phyloP scores from a whole-genome alignment of 371 early-diverging fungal species.

The Fennellomyces sp. region DNA sequence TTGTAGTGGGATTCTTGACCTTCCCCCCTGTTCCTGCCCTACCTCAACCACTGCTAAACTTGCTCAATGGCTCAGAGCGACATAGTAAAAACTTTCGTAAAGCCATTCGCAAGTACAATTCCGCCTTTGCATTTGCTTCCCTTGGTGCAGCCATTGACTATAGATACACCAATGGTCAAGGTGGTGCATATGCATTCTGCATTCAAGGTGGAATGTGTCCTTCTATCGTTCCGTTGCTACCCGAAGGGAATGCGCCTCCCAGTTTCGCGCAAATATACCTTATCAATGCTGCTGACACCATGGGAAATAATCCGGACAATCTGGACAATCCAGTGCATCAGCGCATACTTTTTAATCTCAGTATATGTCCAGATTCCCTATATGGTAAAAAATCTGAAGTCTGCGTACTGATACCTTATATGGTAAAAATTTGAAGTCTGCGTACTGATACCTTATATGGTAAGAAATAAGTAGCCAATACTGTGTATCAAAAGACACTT shows the following conservation, averaged over 20 bases:
- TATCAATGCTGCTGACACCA: background rate
- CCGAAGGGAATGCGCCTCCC: background rate
- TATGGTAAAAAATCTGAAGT: no score
- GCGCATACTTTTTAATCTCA: no score
- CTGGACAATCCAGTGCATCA: no score
- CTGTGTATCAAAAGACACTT: no score
- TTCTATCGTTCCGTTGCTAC: background rate
- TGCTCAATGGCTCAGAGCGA: background rate
- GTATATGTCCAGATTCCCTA: no score
- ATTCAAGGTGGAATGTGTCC: conserved; percentile 6
- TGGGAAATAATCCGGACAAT: no score
- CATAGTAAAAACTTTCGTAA: conserved; percentile 6
- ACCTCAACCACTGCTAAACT: background rate
- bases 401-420: no score
- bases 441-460: no score
- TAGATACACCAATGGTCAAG: background rate
- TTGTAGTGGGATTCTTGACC: background rate
- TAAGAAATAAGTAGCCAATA: no score
- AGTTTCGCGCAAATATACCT: conserved; percentile 7
- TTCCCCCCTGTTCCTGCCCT: background rate
- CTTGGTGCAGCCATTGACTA: conserved; percentile 14
- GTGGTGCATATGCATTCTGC: conserved; percentile 5
- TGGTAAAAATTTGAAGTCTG: no score
- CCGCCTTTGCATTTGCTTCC: conserved; percentile 17
- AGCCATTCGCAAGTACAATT: conserved; percentile 14